Evolutionary conservation across 345 rosid species (phyloP).

Genomic region (Excoecaria cochinchinensis): DNA sequence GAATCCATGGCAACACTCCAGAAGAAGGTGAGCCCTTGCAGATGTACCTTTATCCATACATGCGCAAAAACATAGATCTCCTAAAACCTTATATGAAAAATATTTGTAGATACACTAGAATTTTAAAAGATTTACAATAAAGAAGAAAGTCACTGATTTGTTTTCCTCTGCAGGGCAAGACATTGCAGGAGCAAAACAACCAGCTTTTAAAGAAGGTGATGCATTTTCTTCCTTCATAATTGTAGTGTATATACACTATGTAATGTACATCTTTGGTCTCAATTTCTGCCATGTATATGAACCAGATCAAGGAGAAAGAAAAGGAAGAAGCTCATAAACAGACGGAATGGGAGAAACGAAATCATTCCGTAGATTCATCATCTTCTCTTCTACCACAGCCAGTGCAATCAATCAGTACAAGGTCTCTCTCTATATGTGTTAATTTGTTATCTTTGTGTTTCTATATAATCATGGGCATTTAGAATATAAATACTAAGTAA

Average conservation of each 20-base stretch:
- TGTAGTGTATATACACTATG: background rate
- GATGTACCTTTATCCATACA: background rate
- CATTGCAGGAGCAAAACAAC: slow-evolving; percentile 67
- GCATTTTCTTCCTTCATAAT: background rate
- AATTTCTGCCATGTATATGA: background rate
- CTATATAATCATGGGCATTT: background rate
- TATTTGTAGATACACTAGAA: background rate
- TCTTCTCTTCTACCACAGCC: slow-evolving; percentile 39
- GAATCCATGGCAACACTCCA: slow-evolving; percentile 83
- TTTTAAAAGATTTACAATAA: background rate
- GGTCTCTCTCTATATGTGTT: slow-evolving; percentile 37
- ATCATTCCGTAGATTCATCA: slow-evolving; percentile 35
- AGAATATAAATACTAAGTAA: background rate
- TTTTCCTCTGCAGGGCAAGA: slow-evolving; percentile 51
- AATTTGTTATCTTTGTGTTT: background rate
- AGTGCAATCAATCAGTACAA: slow-evolving; percentile 30
- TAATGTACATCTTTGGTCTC: background rate
- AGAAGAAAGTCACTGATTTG: background rate
- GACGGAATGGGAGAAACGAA: slow-evolving; percentile 34
- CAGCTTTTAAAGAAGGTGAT: slow-evolving; percentile 70
- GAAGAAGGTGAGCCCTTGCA: slow-evolving; percentile 53
- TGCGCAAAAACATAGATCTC: background rate
- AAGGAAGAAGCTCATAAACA: slow-evolving; percentile 41
- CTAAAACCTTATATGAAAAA: background rate
- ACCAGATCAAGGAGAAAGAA: slow-evolving; percentile 75